phyloP scores from a whole-genome alignment of 2,329 filamentous ascomycete genomes.

The Dactylellina sp. region DNA sequence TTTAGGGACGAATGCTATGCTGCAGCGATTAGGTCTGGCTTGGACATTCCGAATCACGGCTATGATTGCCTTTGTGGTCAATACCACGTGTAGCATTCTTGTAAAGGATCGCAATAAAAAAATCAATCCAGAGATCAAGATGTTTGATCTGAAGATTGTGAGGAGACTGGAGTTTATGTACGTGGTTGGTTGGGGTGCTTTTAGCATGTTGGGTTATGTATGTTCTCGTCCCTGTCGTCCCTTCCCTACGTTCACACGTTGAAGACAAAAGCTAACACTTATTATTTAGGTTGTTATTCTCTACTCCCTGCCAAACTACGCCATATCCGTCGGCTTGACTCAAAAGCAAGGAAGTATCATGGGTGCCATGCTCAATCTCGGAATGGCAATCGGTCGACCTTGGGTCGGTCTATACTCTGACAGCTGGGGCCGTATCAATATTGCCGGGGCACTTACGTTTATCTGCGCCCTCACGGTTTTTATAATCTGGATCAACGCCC shows the following conservation, averaged over 20 bases:
- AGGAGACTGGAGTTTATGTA: constrained; percentile 73
- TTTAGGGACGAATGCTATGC: constrained; percentile 76
- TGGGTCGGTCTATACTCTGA: constrained; percentile 80
- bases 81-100: constrained; percentile 73
- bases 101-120: constrained; percentile 78
- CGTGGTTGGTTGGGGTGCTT: constrained; percentile 75
- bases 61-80: constrained; percentile 74
- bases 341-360: constrained; percentile 76
- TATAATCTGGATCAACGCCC: constrained; percentile 78
- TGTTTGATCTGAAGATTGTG: constrained; percentile 75
- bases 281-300: constrained; percentile 44
- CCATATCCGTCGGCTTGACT: constrained; percentile 74
- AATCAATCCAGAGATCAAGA: constrained; percentile 74
- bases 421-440: constrained; percentile 77
- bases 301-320: constrained; percentile 72
- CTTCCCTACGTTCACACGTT: neutral
- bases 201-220: constrained; percentile 79
- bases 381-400: constrained; percentile 75
- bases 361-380: constrained; percentile 78
- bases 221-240: constrained; percentile 70
- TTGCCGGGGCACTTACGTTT: constrained; percentile 75
- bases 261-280: constrained; percentile 63
- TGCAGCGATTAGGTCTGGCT: constrained; percentile 71
- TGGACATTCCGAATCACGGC: constrained; percentile 77
- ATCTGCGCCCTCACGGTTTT: constrained; percentile 74